phyloP scores from a whole-genome alignment of 2,329 filamentous ascomycete species.

The Alternaria infectoria region DNA sequence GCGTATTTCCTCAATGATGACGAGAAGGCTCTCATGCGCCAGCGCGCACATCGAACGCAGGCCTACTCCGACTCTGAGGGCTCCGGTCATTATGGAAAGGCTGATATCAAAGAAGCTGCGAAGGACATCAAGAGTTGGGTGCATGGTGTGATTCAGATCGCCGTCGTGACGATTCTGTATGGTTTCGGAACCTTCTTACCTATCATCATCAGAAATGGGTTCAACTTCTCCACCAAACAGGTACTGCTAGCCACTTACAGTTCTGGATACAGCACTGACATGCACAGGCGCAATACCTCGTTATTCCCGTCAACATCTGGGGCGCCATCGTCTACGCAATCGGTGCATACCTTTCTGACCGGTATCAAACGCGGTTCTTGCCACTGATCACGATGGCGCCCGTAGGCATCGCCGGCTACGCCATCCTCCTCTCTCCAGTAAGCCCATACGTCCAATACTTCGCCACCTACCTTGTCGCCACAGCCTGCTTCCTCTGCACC shows the following conservation, averaged over 20 bases:
- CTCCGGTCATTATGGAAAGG: constrained; percentile 34
- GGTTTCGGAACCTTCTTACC: constrained; percentile 51
- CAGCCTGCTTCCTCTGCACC: constrained; percentile 43
- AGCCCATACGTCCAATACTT: constrained; percentile 35
- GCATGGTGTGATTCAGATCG: constrained; percentile 49
- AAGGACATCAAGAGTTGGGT: constrained; percentile 43
- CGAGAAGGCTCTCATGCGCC: constrained; percentile 39
- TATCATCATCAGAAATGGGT: constrained; percentile 51
- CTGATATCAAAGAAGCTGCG: constrained; percentile 41
- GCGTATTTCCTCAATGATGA: constrained; percentile 42
- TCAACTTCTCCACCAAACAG: constrained; percentile 49
- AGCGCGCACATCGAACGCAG: constrained; percentile 36
- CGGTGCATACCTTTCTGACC: constrained; percentile 50
- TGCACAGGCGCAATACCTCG: constrained; percentile 43
- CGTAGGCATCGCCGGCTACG: constrained; percentile 40
- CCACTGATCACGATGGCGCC: constrained; percentile 43
- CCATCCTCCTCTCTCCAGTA: constrained; percentile 38
- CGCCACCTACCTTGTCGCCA: constrained; percentile 43
- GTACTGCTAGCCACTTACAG: constrained; percentile 13
- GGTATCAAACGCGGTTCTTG: constrained; percentile 47
- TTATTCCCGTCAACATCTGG: constrained; percentile 53
- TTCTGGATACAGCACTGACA: rapidly evolving
- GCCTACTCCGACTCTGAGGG: constrained; percentile 41
- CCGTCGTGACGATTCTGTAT: constrained; percentile 50
- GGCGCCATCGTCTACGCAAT: constrained; percentile 49